Evolutionary conservation across 177 flowering plant species (phyloP).

Genomic region (Vitis hybrid): DNA sequence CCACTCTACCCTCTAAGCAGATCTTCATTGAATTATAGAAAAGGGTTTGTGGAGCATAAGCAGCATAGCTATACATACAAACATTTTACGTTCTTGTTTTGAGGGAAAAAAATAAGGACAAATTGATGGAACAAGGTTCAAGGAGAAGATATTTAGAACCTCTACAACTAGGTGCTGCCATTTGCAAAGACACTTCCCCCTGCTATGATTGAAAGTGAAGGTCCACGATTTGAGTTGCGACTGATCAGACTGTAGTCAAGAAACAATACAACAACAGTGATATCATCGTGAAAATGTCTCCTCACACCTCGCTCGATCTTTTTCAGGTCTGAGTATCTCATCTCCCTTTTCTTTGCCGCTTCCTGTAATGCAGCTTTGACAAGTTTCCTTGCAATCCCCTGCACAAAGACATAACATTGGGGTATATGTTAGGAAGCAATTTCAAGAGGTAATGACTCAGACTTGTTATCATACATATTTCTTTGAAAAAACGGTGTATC

Average conservation of each 20-base stretch:
- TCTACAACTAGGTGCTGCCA: slow-evolving; percentile 16
- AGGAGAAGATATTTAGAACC: slow-evolving; percentile 9
- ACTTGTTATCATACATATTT: no score
- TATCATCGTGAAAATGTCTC: slow-evolving; percentile 95
- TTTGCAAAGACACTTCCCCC: slow-evolving; percentile 23
- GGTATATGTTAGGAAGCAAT: neutral
- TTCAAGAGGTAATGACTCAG: no score
- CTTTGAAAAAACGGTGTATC: no score
- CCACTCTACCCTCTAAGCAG: no score
- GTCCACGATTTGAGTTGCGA: slow-evolving; percentile 39
- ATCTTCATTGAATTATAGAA: no score
- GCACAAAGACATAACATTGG: slow-evolving; percentile 14
- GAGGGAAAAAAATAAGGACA: slow-evolving; percentile 5
- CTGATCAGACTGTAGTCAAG: slow-evolving; percentile 54
- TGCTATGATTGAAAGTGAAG: slow-evolving; percentile 53
- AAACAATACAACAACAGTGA: slow-evolving; percentile 75
- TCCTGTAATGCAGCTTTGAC: slow-evolving; percentile 69
- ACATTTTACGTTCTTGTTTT: neutral
- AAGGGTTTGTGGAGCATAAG: no score
- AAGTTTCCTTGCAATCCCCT: slow-evolving; percentile 83
- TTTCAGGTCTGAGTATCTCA: slow-evolving; percentile 85
- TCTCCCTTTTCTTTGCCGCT: slow-evolving; percentile 89
- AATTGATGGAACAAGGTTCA: slow-evolving; percentile 11
- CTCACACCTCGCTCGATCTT: slow-evolving; percentile 88
- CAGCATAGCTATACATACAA: neutral